Conservation (phyloP, 2,329 filamentous ascomycete genomes). For the Nakataea oryzae region DNA sequence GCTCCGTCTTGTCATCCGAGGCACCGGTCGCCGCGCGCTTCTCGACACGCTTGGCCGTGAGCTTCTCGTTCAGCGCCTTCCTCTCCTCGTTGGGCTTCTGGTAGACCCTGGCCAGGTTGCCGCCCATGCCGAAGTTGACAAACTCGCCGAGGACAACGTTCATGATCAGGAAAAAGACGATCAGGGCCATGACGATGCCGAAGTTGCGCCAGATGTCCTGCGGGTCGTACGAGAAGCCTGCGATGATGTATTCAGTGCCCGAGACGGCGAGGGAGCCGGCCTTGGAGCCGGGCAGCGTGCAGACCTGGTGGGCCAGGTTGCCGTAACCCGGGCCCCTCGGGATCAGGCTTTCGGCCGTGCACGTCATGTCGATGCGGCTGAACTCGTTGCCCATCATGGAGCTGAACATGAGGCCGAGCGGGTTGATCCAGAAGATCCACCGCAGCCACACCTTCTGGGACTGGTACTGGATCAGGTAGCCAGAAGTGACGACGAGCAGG, state of each 20-base stretch:
- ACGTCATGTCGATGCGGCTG: conserved; percentile 55
- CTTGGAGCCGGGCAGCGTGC: conserved; percentile 64
- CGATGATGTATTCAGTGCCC: conserved; percentile 58
- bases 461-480: conserved; percentile 75
- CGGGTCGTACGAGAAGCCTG: conserved; percentile 56
- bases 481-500: conserved; percentile 69
- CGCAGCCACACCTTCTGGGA: conserved; percentile 64
- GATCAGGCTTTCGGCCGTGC: conserved; percentile 56
- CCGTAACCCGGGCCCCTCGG: conserved; percentile 61
- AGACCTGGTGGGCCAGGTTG: conserved; percentile 67
- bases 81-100: conserved; percentile 59
- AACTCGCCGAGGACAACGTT: conserved; percentile 74
- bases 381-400: conserved; percentile 86
- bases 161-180: conserved; percentile 62
- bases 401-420: conserved; percentile 66
- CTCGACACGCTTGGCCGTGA: conserved; percentile 47
- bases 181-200: conserved; percentile 68
- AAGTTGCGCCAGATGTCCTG: conserved; percentile 73
- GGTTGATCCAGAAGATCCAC: conserved; percentile 80
- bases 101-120: conserved; percentile 72
- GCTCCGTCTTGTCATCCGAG: conserved; percentile 33
- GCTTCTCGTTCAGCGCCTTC: conserved; percentile 52
- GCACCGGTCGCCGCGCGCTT: conserved; percentile 31
- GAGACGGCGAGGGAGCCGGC: conserved; percentile 53
- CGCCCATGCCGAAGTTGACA: conserved; percentile 67